These are phyloP conservation scores for Acanthamoeba triangularis DNA, from an alignment of 208 protist species.

Conservation along the genomic window DNA sequence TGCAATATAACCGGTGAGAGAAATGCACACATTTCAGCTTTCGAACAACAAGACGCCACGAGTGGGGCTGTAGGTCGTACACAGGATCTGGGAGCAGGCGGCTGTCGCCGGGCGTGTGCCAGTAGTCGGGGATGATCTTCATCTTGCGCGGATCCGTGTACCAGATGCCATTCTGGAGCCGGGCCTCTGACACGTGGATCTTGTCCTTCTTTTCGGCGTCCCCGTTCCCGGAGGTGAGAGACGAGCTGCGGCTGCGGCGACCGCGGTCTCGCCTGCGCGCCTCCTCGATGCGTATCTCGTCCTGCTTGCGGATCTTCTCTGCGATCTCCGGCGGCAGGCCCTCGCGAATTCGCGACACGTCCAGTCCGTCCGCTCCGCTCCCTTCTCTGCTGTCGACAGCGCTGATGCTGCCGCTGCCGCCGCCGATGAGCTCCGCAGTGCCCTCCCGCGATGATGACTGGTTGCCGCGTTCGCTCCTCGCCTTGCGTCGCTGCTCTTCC, in stretches of 20 bases:
- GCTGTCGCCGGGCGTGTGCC: slow-evolving; percentile 27
- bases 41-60: too few species aligned
- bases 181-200: background rate
- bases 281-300: slow-evolving; percentile 40
- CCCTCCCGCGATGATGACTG: background rate
- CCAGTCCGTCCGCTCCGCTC: background rate
- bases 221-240: background rate
- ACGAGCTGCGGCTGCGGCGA: slow-evolving; percentile 10
- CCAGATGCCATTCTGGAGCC: slow-evolving; percentile 1
- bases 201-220: slow-evolving; percentile 40
- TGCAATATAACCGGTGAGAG: background rate
- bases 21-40: too few species aligned
- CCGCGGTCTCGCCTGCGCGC: background rate
- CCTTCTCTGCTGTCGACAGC: background rate
- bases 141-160: slow-evolving; percentile 28
- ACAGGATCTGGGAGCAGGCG: background rate
- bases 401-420: background rate
- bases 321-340: background rate
- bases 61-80: too few species aligned
- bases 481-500: background rate
- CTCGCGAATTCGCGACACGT: background rate
- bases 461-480: background rate
- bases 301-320: slow-evolving; percentile 12
- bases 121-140: slow-evolving; percentile 9
- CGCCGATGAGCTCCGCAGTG: background rate